A percentile compares a stretch with the other conserved stretches of the same genome.
phyloP scores from a whole-genome alignment of 2,329 filamentous ascomycete genomes.

The Colletotrichum tanaceti region DNA sequence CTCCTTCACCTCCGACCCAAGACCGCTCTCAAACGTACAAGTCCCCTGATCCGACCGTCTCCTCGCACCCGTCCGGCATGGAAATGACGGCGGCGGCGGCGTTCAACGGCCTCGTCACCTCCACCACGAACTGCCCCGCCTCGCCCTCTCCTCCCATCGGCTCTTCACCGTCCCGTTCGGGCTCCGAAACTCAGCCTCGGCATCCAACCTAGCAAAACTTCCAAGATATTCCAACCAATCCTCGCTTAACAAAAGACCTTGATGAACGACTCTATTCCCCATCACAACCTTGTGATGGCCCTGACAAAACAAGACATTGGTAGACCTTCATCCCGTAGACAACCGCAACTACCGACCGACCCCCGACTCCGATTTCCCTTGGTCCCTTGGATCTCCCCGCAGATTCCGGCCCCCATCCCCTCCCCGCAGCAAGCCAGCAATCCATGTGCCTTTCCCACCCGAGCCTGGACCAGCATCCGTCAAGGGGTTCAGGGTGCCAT shows the following conservation, averaged over 20 bases:
- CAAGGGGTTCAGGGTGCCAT: background rate
- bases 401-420: slow-evolving; percentile 8
- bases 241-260: no score
- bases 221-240: no score
- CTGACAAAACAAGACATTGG: no score
- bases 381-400: slow-evolving; percentile 15
- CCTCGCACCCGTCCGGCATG: slow-evolving; percentile 13
- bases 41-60: slow-evolving; percentile 17
- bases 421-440: slow-evolving; percentile 35
- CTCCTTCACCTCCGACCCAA: background rate
- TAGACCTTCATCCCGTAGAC: background rate
- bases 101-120: slow-evolving; percentile 20
- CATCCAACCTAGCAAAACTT: no score
- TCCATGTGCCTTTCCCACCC: slow-evolving; percentile 5
- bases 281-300: no score
- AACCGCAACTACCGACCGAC: no score
- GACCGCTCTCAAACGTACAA: slow-evolving; percentile 9
- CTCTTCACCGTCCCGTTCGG: slow-evolving; percentile 47
- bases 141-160: slow-evolving; percentile 44
- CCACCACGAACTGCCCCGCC: background rate
- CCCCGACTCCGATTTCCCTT: background rate
- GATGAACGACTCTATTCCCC: no score
- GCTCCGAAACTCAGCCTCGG: slow-evolving; percentile 46
- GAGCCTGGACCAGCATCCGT: background rate
- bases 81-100: background rate